Conservation (phyloP, 2,329 filamentous ascomycete genomes). For the Penicillium freii region DNA sequence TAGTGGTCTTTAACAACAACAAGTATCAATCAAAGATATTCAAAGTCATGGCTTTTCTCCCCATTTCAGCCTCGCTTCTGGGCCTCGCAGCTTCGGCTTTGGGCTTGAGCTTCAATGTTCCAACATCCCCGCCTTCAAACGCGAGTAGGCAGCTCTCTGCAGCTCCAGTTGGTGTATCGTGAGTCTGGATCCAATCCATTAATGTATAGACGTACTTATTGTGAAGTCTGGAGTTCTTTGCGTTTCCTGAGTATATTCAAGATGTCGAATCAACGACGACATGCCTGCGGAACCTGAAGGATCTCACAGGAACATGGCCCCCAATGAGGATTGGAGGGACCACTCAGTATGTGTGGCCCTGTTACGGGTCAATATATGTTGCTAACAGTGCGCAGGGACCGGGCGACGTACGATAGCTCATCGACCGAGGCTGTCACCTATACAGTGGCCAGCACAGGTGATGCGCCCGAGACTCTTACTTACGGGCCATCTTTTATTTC, state of each 20-base stretch:
- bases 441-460: conserved; percentile 47
- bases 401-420: conserved; percentile 51
- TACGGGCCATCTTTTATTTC: conserved; percentile 55
- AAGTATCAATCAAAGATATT: too few species aligned
- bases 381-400: conserved; percentile 39
- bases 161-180: conserved; percentile 50
- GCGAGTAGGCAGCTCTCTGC: conserved; percentile 35
- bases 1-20: too few species aligned
- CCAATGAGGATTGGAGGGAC: conserved; percentile 59
- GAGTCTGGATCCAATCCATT: conserved; percentile 17
- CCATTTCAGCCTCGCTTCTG: neutral
- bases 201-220: neutral
- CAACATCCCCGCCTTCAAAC: conserved; percentile 33
- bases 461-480: conserved; percentile 52
- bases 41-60: neutral
- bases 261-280: conserved; percentile 52
- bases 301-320: conserved; percentile 52
- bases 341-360: conserved; percentile 44
- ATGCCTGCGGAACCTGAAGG: conserved; percentile 54
- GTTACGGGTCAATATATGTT: neutral
- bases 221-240: conserved; percentile 55
- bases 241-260: conserved; percentile 55
- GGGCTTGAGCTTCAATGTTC: conserved; percentile 38
- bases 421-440: conserved; percentile 52
- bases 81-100: neutral